These are phyloP conservation scores for Lactarius sp. DNA, from an alignment of 768 basidiomycete species.

Conservation along the genomic window DNA sequence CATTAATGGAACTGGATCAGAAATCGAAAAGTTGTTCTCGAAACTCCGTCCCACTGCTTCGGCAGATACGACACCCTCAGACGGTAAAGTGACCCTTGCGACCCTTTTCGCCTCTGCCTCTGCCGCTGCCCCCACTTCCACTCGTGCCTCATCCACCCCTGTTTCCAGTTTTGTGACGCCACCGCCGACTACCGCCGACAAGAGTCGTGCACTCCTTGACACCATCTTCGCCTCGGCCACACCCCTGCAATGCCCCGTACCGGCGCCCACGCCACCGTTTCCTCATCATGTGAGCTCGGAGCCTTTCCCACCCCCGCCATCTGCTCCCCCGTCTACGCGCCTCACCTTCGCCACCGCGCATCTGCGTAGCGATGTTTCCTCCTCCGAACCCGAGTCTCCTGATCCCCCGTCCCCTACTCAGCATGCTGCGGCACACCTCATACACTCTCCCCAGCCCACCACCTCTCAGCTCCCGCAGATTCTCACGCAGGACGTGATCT, in stretches of 20 bases:
- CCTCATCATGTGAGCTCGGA: conserved; percentile 20
- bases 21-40: conserved; percentile 43
- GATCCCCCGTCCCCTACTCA: conserved; percentile 6
- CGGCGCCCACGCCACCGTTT: conserved; percentile 21
- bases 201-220: conserved; percentile 57
- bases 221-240: conserved; percentile 71
- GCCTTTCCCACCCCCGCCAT: conserved; percentile 25
- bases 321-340: conserved; percentile 23
- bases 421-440: conserved; percentile 31
- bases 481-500: conserved; percentile 66
- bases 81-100: conserved; percentile 39
- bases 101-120: conserved; percentile 41
- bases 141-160: conserved; percentile 23
- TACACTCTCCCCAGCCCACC: conserved; percentile 55
- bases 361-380: conserved; percentile 15
- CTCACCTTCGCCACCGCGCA: conserved; percentile 28
- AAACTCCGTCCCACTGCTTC: conserved; percentile 36
- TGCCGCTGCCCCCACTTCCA: conserved; percentile 5
- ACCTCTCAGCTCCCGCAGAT: conserved; percentile 54
- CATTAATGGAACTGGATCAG: conserved; percentile 31
- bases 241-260: conserved; percentile 23
- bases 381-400: conserved; percentile 17
- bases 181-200: conserved; percentile 31
- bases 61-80: conserved; percentile 26
- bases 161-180: conserved; percentile 12